Base-by-base conservation (phyloP, 176 grass and related monocot species). In the Raddia guianensis region DNA sequence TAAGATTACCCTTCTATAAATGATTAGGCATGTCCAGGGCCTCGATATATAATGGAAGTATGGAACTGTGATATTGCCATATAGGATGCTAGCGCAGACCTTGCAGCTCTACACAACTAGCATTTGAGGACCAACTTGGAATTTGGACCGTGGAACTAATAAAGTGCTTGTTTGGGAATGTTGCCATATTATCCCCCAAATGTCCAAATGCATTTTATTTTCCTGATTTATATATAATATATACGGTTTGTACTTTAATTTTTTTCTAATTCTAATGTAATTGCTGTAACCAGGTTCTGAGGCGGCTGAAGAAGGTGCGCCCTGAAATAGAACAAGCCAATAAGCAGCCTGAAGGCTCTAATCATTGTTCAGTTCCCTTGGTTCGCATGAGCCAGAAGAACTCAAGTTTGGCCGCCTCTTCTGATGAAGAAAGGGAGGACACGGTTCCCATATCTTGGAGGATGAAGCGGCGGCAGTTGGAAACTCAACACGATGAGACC, bases 301-400 rank as follows among this genome's bases (percentile, higher is more conserved):
- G 86, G 88, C 90, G 97, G 49, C 73, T 99, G 86, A 99, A 95
- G 85, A 99, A 99, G 85, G 72, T 50, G 7, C 69, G 67, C 46
- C 40, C 62, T 63, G 90, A 91, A 89, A 80, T 70, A 56, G 79
- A 57, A 54, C 76, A 71, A 5, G 49, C 44, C 37, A 75, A 70
- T 75, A 65, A 62, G 66, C 48, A 7, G 51, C 42, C 56, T 2
- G 68, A 84, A 72, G 75, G 82, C 54, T 84, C 53, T 46, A 55
- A 76, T 63, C 59, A 57, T 72, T 75, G 20, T 73, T 84, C 77
- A 70, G 57, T 72, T 66, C 56, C 42, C 55, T 37, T 63, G 0
- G 70, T 56, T 47, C 16, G 7, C 47, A 21, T 35, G 45, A 73
- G 59, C 52, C 66, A 62, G 47, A 88, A 27, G 49, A 86, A 51